Evolutionary conservation across 2,329 filamentous ascomycete species (phyloP), one percentile per base, ranked within the genome.

Genomic region (Calonectria henricotiae): DNA sequence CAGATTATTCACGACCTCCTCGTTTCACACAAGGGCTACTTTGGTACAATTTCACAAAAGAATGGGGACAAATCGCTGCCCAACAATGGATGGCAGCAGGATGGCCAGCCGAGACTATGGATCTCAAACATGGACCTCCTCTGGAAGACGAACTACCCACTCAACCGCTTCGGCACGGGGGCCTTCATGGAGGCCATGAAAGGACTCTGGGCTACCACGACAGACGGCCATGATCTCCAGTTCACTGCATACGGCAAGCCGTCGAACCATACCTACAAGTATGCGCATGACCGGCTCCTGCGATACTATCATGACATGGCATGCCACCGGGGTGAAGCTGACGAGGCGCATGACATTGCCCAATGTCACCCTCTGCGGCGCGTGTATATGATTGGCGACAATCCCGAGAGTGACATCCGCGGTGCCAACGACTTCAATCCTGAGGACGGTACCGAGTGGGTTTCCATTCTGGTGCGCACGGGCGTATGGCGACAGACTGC

Each of bases 311-410:
- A 77, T 9, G 76, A 79, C 60, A 76, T 80, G 74, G 72, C 75
- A 2, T 68, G 69, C 54, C 67, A 58, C 58, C 70, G 73, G 8
- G 70, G 70, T 37, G 62, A 72, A 44, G 55, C 47, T 25, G 62
- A 69, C 54, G 51, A 62, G 70, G 46, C 46, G 7, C 71, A 74
- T 17, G 66, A 74, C 54, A 17, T 62, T 20, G 37, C 72, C 23
- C 72, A 72, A 35, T 75, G 83, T 83, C 69, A 90, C 23, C 86
- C 88, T n/a, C 82, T 98, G 66, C 86, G 87, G 77, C 89, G 88
- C 49, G 95, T 98, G 12, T 98, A 97, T 83, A 98, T 98, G 96
- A 89, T 98, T 47, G 96, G 96, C 6, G 93, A 96, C 79, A 96
- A 96, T 78, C 93, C 93, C 5, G 94, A 94, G 79, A 96, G 93